Evolutionary conservation across 345 rosid species (phyloP), one percentile per base, ranked within the genome.

Genomic region (Leavenworthia alabamica): DNA sequence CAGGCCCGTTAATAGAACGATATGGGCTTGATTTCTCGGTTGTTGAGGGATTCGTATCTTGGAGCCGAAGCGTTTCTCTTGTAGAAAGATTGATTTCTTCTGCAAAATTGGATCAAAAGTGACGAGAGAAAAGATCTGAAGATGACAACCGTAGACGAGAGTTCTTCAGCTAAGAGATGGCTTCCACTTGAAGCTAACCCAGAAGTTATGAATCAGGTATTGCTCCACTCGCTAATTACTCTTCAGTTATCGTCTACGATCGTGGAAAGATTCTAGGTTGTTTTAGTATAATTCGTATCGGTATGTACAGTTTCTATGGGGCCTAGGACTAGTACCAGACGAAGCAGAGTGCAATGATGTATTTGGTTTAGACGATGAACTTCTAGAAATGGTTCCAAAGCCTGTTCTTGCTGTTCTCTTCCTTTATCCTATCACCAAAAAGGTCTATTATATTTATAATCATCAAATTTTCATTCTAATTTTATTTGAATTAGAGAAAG

Each of bases 111-210:
- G 50, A 56, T 63, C 63, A 22, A 41, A 22, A 50, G 37, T 26
- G 44, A 51, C 15, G 37, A 45, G 37, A 45, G 50, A 44, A 48
- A 39, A 53, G 56, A 62, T 47, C 40, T 71, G 55, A 50, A 75
- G 54, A 89, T 86, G 98, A 79, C 94, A 27, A 79, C 86, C 2
- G 1, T 40, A 5, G 76, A 60, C 55, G 88, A 82, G 67, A 61
- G 78, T 56, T 72, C 88, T 39, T 68, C 83, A 47, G 69, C 88
- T 44, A 86, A 87, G 81, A 75, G 83, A 73, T 89, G 99, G 99
- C 99, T 93, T 80, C 99, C 97, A 69, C 90, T 93, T 32, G 99
- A 93, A 81, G 96, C 99, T 67, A 93, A 93, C 51, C 99, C 97
- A 4, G 91, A 89, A 12, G 85, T 93, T 43, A 89, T 93, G 91